A percentile compares a stretch with the other conserved stretches of the same genome.
phyloP scores from a whole-genome alignment of 1,139 yeast species.

The Meyerozyma sp. region DNA sequence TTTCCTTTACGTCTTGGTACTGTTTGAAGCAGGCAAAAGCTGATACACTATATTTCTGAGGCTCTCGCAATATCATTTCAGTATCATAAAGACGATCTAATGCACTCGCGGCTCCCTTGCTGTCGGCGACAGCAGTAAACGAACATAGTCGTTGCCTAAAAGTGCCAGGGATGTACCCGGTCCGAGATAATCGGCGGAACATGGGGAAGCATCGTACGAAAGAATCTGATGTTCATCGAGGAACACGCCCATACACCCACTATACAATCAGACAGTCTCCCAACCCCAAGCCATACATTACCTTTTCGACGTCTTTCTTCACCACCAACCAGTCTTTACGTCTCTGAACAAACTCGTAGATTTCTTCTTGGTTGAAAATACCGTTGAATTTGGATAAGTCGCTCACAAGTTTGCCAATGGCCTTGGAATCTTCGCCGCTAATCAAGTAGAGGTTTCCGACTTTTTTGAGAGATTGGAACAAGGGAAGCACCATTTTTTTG shows the following conservation, averaged over 20 bases:
- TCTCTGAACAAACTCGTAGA: slow-evolving; percentile 84
- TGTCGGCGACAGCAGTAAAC: not conserved
- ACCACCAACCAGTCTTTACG: slow-evolving; percentile 82
- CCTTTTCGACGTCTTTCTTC: slow-evolving; percentile 78
- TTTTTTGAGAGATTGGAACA: slow-evolving; percentile 76
- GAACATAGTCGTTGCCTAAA: not conserved
- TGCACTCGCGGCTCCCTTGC: not conserved
- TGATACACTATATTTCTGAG: not conserved
- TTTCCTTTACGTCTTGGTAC: not conserved
- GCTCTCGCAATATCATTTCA: not conserved
- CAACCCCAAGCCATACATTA: slow-evolving; percentile 86
- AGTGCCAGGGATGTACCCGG: not conserved
- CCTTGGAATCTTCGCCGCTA: slow-evolving; percentile 71
- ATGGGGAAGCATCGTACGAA: not conserved
- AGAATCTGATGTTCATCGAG: not conserved
- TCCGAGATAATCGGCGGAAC: not conserved
- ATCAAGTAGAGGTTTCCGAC: slow-evolving; percentile 80
- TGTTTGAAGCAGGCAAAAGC: not conserved
- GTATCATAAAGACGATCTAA: not conserved
- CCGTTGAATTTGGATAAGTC: slow-evolving; percentile 87
- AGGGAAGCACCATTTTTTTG: slow-evolving; percentile 67
- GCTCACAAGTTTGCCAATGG: slow-evolving; percentile 77
- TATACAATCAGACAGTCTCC: slow-evolving; percentile 53
- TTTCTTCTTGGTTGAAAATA: slow-evolving; percentile 85
- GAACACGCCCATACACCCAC: slow-evolving; percentile 1